These are phyloP conservation scores for Sodiomyces alkalinus DNA, from an alignment of 2,329 filamentous ascomycete species.

Conservation along the genomic window DNA sequence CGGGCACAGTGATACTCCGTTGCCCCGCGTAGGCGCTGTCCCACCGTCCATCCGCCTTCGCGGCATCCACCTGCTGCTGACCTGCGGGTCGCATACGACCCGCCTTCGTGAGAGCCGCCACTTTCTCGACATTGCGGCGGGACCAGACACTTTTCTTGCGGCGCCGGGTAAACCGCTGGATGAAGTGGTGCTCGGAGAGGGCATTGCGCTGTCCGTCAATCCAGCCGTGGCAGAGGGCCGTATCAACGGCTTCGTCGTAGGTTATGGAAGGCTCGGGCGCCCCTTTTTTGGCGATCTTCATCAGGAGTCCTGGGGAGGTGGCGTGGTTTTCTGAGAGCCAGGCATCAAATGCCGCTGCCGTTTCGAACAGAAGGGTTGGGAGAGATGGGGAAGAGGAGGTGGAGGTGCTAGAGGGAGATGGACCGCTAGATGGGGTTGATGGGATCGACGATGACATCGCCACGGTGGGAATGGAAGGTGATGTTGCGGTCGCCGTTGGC, in stretches of 20 bases:
- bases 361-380: slow-evolving; percentile 13
- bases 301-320: slow-evolving; percentile 23
- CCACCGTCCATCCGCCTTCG: slow-evolving; percentile 43
- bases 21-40: slow-evolving; percentile 37
- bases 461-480: too few relatives aligned
- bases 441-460: too few relatives aligned
- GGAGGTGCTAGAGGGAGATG: too few relatives aligned
- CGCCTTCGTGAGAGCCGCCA: slow-evolving; percentile 24
- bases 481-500: too few relatives aligned
- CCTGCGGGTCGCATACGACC: slow-evolving; percentile 35
- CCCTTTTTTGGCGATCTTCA: slow-evolving; percentile 32
- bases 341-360: slow-evolving; percentile 15
- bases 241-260: slow-evolving; percentile 36
- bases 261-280: slow-evolving; percentile 27
- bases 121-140: slow-evolving; percentile 38
- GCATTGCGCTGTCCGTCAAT: slow-evolving; percentile 39
- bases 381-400: too few relatives aligned
- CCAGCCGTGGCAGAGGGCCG: slow-evolving; percentile 46
- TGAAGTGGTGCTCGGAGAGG: slow-evolving; percentile 29
- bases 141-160: slow-evolving; percentile 41
- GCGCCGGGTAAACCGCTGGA: slow-evolving; percentile 44
- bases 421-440: too few relatives aligned
- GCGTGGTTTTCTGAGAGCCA: slow-evolving; percentile 23
- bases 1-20: slow-evolving; percentile 28
- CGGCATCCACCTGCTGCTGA: slow-evolving; percentile 33